Conservation (phyloP, 2,329 filamentous ascomycete genomes). For the Monilinia laxa region DNA sequence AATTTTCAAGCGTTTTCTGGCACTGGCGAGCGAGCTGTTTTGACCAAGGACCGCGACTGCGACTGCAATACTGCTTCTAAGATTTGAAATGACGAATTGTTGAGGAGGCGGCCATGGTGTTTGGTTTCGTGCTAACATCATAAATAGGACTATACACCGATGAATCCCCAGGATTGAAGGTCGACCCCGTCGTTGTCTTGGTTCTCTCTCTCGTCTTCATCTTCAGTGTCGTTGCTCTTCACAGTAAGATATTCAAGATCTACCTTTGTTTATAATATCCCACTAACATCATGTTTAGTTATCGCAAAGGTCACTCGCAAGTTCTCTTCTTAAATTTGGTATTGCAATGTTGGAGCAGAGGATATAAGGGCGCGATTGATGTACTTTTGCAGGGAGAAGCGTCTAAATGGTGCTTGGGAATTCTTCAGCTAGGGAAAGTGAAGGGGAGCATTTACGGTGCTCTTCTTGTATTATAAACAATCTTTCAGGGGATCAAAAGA, state of each 20-base stretch:
- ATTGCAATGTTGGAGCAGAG: slow-evolving; percentile 16
- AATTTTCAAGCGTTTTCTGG: background rate
- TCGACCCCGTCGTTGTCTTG: slow-evolving; percentile 95
- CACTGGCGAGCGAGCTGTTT: background rate
- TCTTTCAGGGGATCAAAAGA: slow-evolving; percentile 19
- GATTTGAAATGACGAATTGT: background rate
- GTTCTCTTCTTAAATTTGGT: slow-evolving; percentile 55
- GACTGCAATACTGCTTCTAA: background rate
- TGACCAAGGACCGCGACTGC: background rate
- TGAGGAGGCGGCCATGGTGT: background rate
- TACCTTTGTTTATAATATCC: background rate
- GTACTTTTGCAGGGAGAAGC: background rate
- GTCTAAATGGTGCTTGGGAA: slow-evolving; percentile 11
- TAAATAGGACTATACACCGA: slow-evolving; percentile 86
- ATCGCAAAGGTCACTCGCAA: slow-evolving; percentile 93
- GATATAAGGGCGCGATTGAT: slow-evolving; percentile 6
- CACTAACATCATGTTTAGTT: slow-evolving; percentile 53
- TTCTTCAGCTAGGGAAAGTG: background rate
- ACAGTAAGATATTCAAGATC: slow-evolving; percentile 63
- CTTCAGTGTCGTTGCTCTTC: slow-evolving; percentile 95
- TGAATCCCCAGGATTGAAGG: slow-evolving; percentile 94
- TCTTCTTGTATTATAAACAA: slow-evolving; percentile 25
- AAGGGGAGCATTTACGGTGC: slow-evolving; percentile 15
- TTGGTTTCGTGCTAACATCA: slow-evolving; percentile 23
- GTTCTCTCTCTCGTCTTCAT: slow-evolving; percentile 97